phyloP scores from a whole-genome alignment of 805 yeast species.

The Nakazawaea laoshanensis region DNA sequence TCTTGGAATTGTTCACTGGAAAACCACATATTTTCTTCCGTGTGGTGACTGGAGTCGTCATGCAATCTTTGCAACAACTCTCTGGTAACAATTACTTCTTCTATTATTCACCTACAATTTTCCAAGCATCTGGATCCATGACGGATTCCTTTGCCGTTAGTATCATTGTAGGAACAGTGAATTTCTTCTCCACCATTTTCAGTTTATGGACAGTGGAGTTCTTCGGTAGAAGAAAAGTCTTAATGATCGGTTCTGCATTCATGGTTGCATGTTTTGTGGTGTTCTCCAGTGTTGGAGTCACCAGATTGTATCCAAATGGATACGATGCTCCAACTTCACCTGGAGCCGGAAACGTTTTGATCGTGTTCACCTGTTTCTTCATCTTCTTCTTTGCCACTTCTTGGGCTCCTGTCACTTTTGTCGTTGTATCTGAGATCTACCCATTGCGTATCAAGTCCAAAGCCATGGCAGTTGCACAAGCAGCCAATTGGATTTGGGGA shows the following conservation, averaged over 20 bases:
- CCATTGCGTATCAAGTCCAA: constrained; percentile 58
- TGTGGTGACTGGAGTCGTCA: constrained; percentile 39
- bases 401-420: constrained; percentile 70
- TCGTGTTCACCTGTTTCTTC: constrained; percentile 55
- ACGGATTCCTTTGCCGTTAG: constrained; percentile 36
- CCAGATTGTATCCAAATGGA: constrained; percentile 27
- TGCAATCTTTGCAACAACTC: constrained; percentile 62
- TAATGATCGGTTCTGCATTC: constrained; percentile 54
- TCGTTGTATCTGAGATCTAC: constrained; percentile 58
- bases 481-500: constrained; percentile 59
- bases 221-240: constrained; percentile 56
- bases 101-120: constrained; percentile 61
- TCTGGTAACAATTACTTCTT: constrained; percentile 68
- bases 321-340: constrained; percentile 17
- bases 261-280: constrained; percentile 55
- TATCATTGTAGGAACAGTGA: constrained; percentile 35
- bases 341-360: constrained; percentile 43
- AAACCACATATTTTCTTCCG: constrained; percentile 34
- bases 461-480: constrained; percentile 58
- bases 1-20: constrained; percentile 43
- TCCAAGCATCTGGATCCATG: constrained; percentile 37
- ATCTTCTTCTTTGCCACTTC: constrained; percentile 63
- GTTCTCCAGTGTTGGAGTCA: constrained; percentile 40
- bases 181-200: constrained; percentile 40
- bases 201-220: constrained; percentile 44